Evolutionary conservation across 2,329 filamentous ascomycete genomes (phyloP).

Genomic region (Emergomyces africanus): DNA sequence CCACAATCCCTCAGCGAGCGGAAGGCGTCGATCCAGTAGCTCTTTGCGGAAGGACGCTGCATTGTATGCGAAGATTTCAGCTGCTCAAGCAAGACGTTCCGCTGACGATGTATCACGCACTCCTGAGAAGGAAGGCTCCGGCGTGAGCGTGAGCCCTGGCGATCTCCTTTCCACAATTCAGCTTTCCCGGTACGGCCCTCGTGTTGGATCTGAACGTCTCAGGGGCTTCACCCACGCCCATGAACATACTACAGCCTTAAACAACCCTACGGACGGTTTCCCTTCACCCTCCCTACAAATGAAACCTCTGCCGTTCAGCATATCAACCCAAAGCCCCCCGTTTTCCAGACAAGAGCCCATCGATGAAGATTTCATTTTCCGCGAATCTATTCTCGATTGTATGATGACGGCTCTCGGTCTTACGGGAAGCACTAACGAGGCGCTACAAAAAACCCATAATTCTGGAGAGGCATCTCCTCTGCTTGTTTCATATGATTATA

Average conservation of each 20-base stretch:
- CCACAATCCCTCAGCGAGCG: slow-evolving; percentile 61
- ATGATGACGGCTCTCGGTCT: slow-evolving; percentile 92
- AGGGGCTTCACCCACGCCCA: slow-evolving; percentile 2
- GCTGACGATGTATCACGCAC: slow-evolving; percentile 12
- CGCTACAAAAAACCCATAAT: slow-evolving; percentile 48
- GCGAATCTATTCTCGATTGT: slow-evolving; percentile 82
- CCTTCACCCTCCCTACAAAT: neutral
- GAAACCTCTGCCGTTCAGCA: neutral
- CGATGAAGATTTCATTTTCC: slow-evolving; percentile 79
- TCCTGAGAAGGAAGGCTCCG: slow-evolving; percentile 25
- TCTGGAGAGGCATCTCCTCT: slow-evolving; percentile 79
- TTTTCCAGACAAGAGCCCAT: slow-evolving; percentile 65
- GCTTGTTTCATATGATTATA: slow-evolving; percentile 71
- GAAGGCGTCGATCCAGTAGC: slow-evolving; percentile 58
- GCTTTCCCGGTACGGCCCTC: slow-evolving; percentile 47
- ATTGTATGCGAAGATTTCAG: slow-evolving; percentile 49
- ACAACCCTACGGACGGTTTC: neutral
- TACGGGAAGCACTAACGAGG: slow-evolving; percentile 49
- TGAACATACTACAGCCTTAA: slow-evolving; percentile 4
- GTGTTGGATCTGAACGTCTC: slow-evolving; percentile 22
- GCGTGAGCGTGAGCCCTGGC: slow-evolving; percentile 54
- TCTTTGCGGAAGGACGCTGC: slow-evolving; percentile 68
- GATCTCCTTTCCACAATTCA: slow-evolving; percentile 73
- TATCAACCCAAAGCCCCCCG: slow-evolving; percentile 23
- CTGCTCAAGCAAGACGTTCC: slow-evolving; percentile 29